Evolutionary conservation across 108 stramenopile genomes (phyloP), one percentile per base, ranked within the genome.

Genomic region (Skeletonema costatum): DNA sequence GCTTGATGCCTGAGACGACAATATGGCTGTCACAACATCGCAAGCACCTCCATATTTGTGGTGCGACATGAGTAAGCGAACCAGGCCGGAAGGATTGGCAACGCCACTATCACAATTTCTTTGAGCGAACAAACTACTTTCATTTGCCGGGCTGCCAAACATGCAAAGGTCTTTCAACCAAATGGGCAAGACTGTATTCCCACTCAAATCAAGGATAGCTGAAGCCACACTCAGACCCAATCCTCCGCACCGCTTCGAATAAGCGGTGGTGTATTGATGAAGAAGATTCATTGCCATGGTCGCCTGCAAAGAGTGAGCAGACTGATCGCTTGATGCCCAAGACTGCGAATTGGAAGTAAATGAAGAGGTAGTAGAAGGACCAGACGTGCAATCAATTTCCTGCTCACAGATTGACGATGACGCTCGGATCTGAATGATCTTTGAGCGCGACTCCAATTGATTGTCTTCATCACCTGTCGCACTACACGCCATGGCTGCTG

Each of bases 101-200:
- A 73, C 58, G 31, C 77, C 79, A 13, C 29, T 41, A 44, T 53
- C 73, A 11, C 56, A 35, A 25, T 42, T 75, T 29, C 70, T 65
- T 21, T 68, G 69, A 4, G 87, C 92, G 73, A 93, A 93, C 30
- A 86, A 39, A 10, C 88, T 92, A 21, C 62, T 60, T 12, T 33
- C 42, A 11, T 9, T 70, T 35, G 44, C 30, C 10, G 44, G 32
- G 16, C 56, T 53, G 21, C 88, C 89, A 44, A 82, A 67, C 17
- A 93, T 73, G 64, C 76, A 83, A 7, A 91, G 60, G 33, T 85
- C 67, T 61, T 85, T 92, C 42, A 96, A 82, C 95, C 95, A 96
- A 5, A 67, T 25, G 14, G 95, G 95, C 60, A 96, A 66, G 33
- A 68, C 60, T 11, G 74, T 60, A 10, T 25, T 53, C 14, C 81